Conservation (phyloP, 306 rosid genomes). For the Quercus agrifolia region DNA sequence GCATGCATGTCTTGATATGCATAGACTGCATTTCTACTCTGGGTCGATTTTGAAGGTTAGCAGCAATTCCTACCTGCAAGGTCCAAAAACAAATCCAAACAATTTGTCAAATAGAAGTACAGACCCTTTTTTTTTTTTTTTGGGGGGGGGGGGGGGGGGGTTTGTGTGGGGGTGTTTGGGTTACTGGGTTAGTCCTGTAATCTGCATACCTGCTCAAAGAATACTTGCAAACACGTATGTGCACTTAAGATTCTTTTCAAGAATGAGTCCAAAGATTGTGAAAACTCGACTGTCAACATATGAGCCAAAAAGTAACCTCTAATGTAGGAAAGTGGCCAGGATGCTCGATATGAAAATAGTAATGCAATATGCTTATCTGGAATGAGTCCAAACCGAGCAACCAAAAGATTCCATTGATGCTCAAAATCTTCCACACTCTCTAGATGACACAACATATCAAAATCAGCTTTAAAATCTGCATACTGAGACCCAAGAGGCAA, state of each 20-base stretch:
- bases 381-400: conserved; percentile 52
- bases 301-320: conserved; percentile 54
- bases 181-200: background rate
- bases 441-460: conserved; percentile 52
- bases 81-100: conserved; percentile 1
- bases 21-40: conserved; percentile 36
- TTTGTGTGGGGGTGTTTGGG: background rate
- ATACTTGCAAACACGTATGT: conserved; percentile 45
- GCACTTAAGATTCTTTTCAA: conserved; percentile 39
- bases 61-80: conserved; percentile 37
- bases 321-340: conserved; percentile 47
- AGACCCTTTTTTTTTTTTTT: too few relatives aligned
- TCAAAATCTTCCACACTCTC: conserved; percentile 59
- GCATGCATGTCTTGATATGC: conserved; percentile 56
- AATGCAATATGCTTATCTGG: conserved; percentile 53
- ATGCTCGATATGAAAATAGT: conserved; percentile 41
- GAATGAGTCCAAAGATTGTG: conserved; percentile 41
- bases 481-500: conserved; percentile 45
- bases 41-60: conserved; percentile 29
- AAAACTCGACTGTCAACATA: conserved; percentile 50
- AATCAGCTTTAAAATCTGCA: conserved; percentile 51
- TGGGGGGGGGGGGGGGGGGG: background rate
- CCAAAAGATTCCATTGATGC: conserved; percentile 55
- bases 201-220: conserved; percentile 54
- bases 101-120: background rate